These are phyloP conservation scores for Lactifluus piperatus DNA, from an alignment of 768 basidiomycete genomes.

Conservation along the genomic window DNA sequence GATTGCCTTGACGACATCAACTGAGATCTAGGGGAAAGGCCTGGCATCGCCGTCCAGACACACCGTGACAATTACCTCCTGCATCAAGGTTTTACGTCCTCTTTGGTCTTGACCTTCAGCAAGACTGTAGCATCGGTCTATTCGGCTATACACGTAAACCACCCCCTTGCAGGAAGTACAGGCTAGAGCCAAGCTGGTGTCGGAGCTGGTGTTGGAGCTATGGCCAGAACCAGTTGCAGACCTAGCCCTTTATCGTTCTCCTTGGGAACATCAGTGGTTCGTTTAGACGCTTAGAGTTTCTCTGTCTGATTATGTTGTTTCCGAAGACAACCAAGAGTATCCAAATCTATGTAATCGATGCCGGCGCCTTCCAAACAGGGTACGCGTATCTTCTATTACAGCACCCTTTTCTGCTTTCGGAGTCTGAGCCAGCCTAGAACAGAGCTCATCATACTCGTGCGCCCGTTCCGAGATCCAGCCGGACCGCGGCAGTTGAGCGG, in stretches of 20 bases:
- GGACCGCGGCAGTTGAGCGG: constrained; percentile 3
- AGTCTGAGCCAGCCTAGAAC: not conserved
- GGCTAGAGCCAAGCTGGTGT: not conserved
- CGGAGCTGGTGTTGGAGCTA: not conserved
- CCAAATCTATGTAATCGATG: not conserved
- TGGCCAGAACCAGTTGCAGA: not conserved
- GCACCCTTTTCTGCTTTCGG: not conserved
- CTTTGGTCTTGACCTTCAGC: not conserved
- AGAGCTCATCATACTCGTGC: not conserved
- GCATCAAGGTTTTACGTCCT: not conserved
- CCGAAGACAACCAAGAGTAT: not conserved
- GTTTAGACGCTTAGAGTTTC: constrained; percentile 5
- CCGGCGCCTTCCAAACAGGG: not conserved
- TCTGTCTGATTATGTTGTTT: not conserved
- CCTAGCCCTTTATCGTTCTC: not conserved
- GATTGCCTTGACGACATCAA: constrained; percentile 3
- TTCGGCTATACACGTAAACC: not conserved
- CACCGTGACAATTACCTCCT: not conserved
- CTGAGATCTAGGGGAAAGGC: not conserved
- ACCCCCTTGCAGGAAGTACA: not conserved
- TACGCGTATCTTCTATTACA: not conserved
- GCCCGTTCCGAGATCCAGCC: not conserved
- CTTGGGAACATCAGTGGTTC: not conserved
- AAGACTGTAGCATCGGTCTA: not conserved
- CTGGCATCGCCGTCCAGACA: not conserved